Base-by-base conservation (phyloP, 1,284 basidiomycete genomes). In the Fomitopsis schrenkii region DNA sequence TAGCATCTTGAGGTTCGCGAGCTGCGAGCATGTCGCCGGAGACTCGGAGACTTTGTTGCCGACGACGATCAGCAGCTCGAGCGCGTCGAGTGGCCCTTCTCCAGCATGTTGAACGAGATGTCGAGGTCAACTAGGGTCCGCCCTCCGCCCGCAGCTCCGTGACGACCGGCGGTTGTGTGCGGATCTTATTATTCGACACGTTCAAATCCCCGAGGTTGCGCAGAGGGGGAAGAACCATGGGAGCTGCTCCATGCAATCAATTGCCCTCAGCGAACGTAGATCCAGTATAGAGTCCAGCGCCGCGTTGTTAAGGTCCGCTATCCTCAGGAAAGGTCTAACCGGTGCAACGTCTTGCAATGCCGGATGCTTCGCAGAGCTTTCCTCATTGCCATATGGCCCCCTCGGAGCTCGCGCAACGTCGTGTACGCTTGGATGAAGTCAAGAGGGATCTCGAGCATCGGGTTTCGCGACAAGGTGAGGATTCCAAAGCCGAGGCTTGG, bases 181-280 rank as follows among this genome's bases (percentile, higher is more conserved):
- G 86, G 73, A 98, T 95, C 72, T 95, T 94, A 80, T 99, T 99
- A 78, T 98, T 99, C 55, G 95, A 97, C 64, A 99, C 91, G 77
- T 98, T 97, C 68, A 99, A 83, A 54, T 87, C 87, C 59, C 86
- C 86, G 58, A 98, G 83, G 55, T 82, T 76, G 42, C 82, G 80
- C 67, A 99, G 80, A 19, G 88, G 82, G 88, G 83, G 68, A 98
- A 96, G 71, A 93, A 93, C 75, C 85, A 85, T 0, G 97, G 96
- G 2, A 99, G 83, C 60, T 84, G 87, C 64, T 93, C 90, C 68
- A 99, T 84, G 38, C 95, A 87, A 74, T 99, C 95, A 87, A 74
- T 99, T 99, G 77, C 82, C 68, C 87, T 89, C 65, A 99, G 81
- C 15, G 83, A 84, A 42, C 81, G 80, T 2, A 99, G 81, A 5